Base-by-base conservation (phyloP, 257 asterid genomes). In the Rubia yunnanensis region DNA sequence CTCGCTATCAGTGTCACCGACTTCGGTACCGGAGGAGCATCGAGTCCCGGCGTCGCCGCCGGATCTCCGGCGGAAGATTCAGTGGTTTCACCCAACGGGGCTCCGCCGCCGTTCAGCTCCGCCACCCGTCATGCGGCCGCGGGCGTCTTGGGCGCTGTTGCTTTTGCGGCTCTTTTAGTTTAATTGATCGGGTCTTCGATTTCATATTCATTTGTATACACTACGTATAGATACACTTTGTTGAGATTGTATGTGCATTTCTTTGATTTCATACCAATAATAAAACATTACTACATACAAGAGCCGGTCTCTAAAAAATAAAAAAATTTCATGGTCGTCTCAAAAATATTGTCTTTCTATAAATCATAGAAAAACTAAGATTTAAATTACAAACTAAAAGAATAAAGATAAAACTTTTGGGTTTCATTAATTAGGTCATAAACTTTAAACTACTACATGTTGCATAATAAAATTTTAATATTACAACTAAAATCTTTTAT, bases 41-140 rank as follows among this genome's bases (percentile, higher is more conserved):
- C 48, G 5, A n/a, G n/a, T n/a, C 7, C 1, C 56, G 26, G 57
- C 56, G 48, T 55, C 69, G 49, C 30, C 54, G 68, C 68, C 17
- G 39, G 44, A 63, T 14, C 68, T 44, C 69, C 69, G 9, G 34
- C 50, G 10, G 36, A 52, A 27, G 22, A 18, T 14, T 56, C 52
- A 1, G 50, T 26, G 0, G 52, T 15, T 20, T 60, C 35, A 13
- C 70, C 62, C 61, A 17, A 65, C 8, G 62, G 32, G 49, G 61
- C 70, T 15, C 70, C 70, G 10, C 26, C 24, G 35, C 70, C 52
- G 50, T 49, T 65, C 70, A 65, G 8, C 61, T 65, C 70, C 7
- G 61, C 36, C 52, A 6, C 26, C 36, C 61, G 24, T 66, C 62
- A 52, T 14, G 30, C 70, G 4, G 70, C 60, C 49, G 30, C 20